Evolutionary conservation across 192 early-diverging fungal species (phyloP).

Genomic region (Backusella circina): DNA sequence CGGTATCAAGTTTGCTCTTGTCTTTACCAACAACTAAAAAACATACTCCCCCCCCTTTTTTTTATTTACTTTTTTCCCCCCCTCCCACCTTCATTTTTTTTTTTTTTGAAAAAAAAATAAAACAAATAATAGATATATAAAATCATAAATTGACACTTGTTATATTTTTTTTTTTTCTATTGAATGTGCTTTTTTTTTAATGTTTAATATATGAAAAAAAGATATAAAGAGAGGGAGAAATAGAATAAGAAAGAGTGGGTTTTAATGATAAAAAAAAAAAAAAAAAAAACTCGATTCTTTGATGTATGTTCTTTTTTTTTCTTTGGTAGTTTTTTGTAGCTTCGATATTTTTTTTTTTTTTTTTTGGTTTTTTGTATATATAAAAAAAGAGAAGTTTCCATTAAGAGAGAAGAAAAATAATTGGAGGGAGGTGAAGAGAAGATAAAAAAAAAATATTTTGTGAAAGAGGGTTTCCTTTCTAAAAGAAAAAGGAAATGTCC

Average conservation of each 20-base stretch:
- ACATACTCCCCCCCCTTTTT: background rate
- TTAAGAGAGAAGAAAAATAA: background rate
- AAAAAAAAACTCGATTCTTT: background rate
- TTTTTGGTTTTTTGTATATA: too few relatives aligned
- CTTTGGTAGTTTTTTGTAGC: too few relatives aligned
- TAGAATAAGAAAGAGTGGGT: background rate
- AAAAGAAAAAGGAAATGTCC: too few relatives aligned
- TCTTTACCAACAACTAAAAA: constrained; percentile 44
- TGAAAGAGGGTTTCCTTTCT: too few relatives aligned
- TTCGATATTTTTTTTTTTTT: too few relatives aligned
- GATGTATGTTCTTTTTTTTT: background rate
- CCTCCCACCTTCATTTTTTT: background rate
- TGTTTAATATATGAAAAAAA: background rate
- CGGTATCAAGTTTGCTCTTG: constrained; percentile 73
- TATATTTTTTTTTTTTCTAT: background rate
- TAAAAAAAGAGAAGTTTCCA: too few relatives aligned
- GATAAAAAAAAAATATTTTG: background rate
- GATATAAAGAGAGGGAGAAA: background rate
- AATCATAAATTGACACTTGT: background rate
- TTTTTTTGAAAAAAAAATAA: background rate
- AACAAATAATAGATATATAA: background rate
- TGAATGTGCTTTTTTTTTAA: background rate
- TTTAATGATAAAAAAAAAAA: too few relatives aligned
- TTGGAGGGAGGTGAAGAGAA: background rate
- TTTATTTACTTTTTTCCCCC: background rate